Base-by-base conservation (phyloP, 1,139 yeast genomes). In the Blastobotrys ciferrii region DNA sequence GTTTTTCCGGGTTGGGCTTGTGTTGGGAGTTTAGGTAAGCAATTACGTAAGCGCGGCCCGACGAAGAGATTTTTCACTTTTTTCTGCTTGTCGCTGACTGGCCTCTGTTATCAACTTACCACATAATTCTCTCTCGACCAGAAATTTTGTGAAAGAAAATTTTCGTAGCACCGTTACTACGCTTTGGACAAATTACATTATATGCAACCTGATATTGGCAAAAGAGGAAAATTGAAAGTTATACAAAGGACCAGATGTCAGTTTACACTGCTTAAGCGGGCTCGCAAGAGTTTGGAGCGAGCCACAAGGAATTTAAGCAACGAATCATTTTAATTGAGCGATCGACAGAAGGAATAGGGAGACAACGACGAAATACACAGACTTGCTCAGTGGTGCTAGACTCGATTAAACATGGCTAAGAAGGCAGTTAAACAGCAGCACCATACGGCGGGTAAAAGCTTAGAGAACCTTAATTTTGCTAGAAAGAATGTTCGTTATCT, bases 401-500 rank as follows among this genome's bases (percentile, higher is more conserved):
- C 40, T 36, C 18, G 40, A 36, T 7, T 15, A 11, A 36, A 36
- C 13, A 36, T 36, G 40, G 40, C 40, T 36, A 36, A 36, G 14
- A 36, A 36, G 40, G 40, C 40, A 19, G 40, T 36, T 11, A 17
- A 19, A 15, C 18, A 36, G n/a, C 28, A 23, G 28, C 28, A 23
- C 28, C 9, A 23, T 23, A 36, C 40, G 4, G 43, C 43, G 13
- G 43, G 43, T 13, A 36, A 38, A 14, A 37, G 46, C 42, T 25
- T 31, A 19, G 37, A 43, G 31, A 36, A 41, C 28, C 36, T 38
- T 31, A 38, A 42, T 36, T 36, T 36, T 36, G 40, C 40, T 14
- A 42, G 37, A 33, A 32, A 28, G 20, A 41, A 41, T 30, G 30
- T 20, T n/a, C n/a, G 31, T 13, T 35, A 28, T 14, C 14, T 19